These are phyloP conservation scores for Cryptosporidium meleagridis DNA, from an alignment of 169 alveolate species.

Conservation along the genomic window DNA sequence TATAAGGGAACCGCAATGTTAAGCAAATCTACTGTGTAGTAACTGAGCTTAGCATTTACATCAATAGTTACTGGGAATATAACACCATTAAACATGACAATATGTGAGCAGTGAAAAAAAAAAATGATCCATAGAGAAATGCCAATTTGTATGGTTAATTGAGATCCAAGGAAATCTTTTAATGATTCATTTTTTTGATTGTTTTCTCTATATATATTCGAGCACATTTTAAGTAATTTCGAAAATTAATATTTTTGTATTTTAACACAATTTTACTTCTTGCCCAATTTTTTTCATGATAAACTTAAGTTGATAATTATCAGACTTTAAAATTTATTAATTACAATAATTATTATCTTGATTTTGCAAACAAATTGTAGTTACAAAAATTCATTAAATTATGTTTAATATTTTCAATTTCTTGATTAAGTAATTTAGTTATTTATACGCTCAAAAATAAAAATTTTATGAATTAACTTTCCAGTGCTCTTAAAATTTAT, in stretches of 20 bases:
- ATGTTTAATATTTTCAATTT: background rate
- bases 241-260: background rate
- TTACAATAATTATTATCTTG: background rate
- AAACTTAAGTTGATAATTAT: no score
- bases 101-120: slow-evolving; percentile 20
- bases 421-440: background rate
- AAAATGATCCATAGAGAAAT: slow-evolving; percentile 13
- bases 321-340: no score
- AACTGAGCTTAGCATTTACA: background rate
- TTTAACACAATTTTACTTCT: background rate
- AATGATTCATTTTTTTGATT: background rate
- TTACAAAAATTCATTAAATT: no score
- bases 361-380: no score
- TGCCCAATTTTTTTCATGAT: background rate
- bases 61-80: slow-evolving; percentile 15
- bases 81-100: background rate
- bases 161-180: background rate
- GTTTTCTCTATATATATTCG: background rate
- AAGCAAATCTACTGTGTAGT: slow-evolving; percentile 7
- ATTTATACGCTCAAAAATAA: background rate
- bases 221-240: background rate
- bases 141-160: slow-evolving; percentile 18
- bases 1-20: slow-evolving; percentile 37
- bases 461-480: no score
- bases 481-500: background rate